These are phyloP conservation scores for Teratosphaeriaceae sp. DNA, from an alignment of 2,329 filamentous ascomycete genomes.

Conservation along the genomic window DNA sequence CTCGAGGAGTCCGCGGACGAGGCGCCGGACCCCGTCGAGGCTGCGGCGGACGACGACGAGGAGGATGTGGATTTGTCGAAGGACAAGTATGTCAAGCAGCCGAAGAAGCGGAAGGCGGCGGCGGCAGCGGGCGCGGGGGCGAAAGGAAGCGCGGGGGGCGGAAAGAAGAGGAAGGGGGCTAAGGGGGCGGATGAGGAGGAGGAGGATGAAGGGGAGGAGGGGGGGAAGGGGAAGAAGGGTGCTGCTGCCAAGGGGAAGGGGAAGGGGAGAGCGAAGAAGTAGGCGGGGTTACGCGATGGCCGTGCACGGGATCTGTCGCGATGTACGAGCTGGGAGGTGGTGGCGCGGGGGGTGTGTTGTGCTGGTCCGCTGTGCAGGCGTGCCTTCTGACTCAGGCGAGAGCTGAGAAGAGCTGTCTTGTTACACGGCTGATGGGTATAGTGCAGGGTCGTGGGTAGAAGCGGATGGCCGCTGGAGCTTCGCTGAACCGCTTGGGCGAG, in stretches of 20 bases:
- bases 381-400: too few species aligned
- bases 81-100: slow-evolving; percentile 92
- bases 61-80: slow-evolving; percentile 83
- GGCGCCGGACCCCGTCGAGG: too few species aligned
- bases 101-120: slow-evolving; percentile 61
- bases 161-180: slow-evolving; percentile 35
- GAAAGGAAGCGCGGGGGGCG: slow-evolving; percentile 36
- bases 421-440: too few species aligned
- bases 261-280: slow-evolving; percentile 4
- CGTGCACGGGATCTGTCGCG: neutral
- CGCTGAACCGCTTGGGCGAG: too few species aligned
- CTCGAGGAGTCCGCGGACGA: too few species aligned
- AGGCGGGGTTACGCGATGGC: neutral
- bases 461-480: too few species aligned
- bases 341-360: too few species aligned
- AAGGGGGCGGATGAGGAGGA: slow-evolving; percentile 36
- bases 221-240: slow-evolving; percentile 39
- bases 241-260: too few species aligned
- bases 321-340: neutral
- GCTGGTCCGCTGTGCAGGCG: too few species aligned
- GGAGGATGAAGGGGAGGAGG: slow-evolving; percentile 48
- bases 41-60: too few species aligned
- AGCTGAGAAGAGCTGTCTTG: too few species aligned
- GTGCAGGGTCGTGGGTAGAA: too few species aligned
- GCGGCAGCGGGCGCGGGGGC: slow-evolving; percentile 42